Base-by-base conservation (phyloP, 1,139 yeast genomes). In the Yarrowia galli region DNA sequence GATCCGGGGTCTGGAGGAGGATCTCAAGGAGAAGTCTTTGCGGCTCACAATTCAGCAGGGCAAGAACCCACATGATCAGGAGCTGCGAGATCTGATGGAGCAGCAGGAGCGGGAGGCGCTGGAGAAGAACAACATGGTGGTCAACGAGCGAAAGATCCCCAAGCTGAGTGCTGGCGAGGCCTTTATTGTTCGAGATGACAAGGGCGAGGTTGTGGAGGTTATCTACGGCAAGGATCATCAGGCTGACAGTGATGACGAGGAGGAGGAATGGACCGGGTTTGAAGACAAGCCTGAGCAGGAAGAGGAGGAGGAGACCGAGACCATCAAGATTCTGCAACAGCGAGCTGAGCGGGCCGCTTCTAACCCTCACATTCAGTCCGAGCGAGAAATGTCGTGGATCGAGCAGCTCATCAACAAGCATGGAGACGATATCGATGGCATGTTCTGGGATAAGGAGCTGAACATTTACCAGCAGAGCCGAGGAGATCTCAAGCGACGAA, bases 381-480 rank as follows among this genome's bases (percentile, higher is more conserved):
- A 84, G 58, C 82, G 97, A 73, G 98, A 95, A 78, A 79, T 78
- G 64, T 89, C 84, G 48, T 92, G 97, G 97, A 79, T 92, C 58
- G 79, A 79, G 67, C 79, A 79, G 28, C 81, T 95, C 66, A 84
- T 88, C 69, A 86, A 85, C 38, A 92, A 91, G 78, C 87, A 95
- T 76, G 98, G 98, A 22, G 96, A 92, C 71, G 89, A 95, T 77
- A 92, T 87, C 76, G 89, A 85, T 67, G 90, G 87, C 74, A 95
- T 96, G 98, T 89, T 87, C 76, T 89, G 97, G 90, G 99, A 95
- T 77, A 86, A 85, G 79, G 90, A 89, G 77, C 82, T 93, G 71
- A 95, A 95, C 76, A 84, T 89, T 2, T 86, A 85, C 78, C 98
- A 92, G 79, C 93, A 91, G 76, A 84, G 91, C 71, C 88, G 87